These are phyloP conservation scores for Sphaerulina musiva DNA, from an alignment of 2,329 filamentous ascomycete species.

Conservation along the genomic window DNA sequence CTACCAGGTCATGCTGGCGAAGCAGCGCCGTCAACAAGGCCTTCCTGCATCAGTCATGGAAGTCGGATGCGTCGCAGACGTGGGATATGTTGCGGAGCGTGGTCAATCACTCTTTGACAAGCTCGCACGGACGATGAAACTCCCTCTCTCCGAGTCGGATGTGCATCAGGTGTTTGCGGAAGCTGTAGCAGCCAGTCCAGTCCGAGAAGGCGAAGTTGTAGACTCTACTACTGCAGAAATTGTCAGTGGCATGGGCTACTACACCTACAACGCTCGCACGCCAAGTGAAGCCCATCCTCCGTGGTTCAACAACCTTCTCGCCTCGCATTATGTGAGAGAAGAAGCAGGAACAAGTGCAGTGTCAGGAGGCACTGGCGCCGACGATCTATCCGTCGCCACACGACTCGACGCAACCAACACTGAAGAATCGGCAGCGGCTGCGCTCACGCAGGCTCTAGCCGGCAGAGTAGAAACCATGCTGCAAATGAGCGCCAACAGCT, in stretches of 20 bases:
- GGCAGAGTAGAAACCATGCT: slow-evolving; percentile 17
- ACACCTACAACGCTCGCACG: slow-evolving; percentile 12
- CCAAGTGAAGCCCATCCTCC: slow-evolving; percentile 14
- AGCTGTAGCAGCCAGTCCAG: slow-evolving; percentile 41
- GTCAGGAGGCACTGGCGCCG: slow-evolving; percentile 4
- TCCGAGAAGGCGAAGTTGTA: slow-evolving; percentile 12
- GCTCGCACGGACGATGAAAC: slow-evolving; percentile 14
- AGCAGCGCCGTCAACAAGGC: slow-evolving; percentile 39
- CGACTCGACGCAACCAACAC: slow-evolving; percentile 12
- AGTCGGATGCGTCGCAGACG: slow-evolving; percentile 46
- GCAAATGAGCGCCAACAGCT: slow-evolving; percentile 13
- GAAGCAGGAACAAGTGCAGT: slow-evolving; percentile 4
- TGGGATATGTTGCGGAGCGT: slow-evolving; percentile 34
- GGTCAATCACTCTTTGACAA: slow-evolving; percentile 16
- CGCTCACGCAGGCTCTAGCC: slow-evolving; percentile 14
- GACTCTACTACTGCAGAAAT: slow-evolving; percentile 16
- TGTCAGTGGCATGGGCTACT: slow-evolving; percentile 16
- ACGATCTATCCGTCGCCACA: slow-evolving; percentile 8
- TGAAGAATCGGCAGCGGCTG: slow-evolving; percentile 9
- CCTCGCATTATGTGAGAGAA: slow-evolving; percentile 17
- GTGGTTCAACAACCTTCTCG: slow-evolving; percentile 17
- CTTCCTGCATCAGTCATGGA: slow-evolving; percentile 47
- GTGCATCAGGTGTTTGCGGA: slow-evolving; percentile 50
- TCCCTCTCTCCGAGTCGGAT: slow-evolving; percentile 44
- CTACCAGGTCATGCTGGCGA: slow-evolving; percentile 32